Base-by-base conservation (phyloP, 2,329 filamentous ascomycete genomes). In the Fusarium zealandicum region DNA sequence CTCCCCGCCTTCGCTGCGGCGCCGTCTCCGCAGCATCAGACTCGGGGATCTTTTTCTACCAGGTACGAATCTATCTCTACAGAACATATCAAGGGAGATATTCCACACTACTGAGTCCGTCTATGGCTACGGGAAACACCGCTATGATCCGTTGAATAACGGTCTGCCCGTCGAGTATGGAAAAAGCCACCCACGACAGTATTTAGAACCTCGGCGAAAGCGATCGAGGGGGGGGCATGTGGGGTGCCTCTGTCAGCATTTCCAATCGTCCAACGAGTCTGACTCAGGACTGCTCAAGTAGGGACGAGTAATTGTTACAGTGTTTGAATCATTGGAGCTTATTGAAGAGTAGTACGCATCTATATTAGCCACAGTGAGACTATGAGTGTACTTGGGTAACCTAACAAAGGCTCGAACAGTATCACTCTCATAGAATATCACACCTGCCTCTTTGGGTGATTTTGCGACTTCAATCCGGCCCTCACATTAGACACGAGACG, bases 171-270 rank as follows among this genome's bases (percentile, higher is more conserved):
- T 25, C 8, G 22, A 25, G 9, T 18, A 20, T 35, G 25, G 42
- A 36, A 37, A 27, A 35, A 20, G 7, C 22, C 42, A 38, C 25
- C 14, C 32, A 35, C 18, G n/a, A n/a, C n/a, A 42, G 13, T 9
- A 12, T 38, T 37, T 12, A 63, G 59, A 62, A 63, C 59, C 59
- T 63, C 59, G 59, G 59, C 59, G 59, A 62, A 63, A 40, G 59
- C 59, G 53, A 42, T 22, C 8, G 46, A 50, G 5, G 20, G 38
- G 30, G 16, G 20, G 16, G 51, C 27, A 35, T 28, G 59, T 59
- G 59, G 59, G 59, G 44, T 28, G 18, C 46, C 33, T 61, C 46
- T 40, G 59, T 62, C 47, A 62, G 59, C 59, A 62, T 62, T 63
- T 63, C 35, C 54, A 62, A 62, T 62, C 58, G 22, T 5, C 53